Evolutionary conservation across 176 grass and related monocot species (phyloP), one percentile per base, ranked within the genome.

Genomic region (Metroxylon sagu): DNA sequence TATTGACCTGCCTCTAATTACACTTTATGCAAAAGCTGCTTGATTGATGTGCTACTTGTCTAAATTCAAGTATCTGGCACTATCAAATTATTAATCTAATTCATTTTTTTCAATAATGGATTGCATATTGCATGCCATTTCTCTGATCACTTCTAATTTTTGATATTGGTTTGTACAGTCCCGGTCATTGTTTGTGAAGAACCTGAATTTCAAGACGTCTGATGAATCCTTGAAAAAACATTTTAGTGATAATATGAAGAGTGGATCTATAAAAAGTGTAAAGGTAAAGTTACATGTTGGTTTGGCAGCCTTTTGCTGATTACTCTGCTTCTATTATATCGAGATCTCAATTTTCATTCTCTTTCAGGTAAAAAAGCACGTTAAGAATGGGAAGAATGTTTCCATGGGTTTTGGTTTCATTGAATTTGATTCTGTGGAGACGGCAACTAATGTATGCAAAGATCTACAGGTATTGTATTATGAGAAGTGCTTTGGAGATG

Each of bases 391-490:
- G 29, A 97, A 91, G 78, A 80, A 75, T 78, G 84, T 97, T 65
- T 96, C 93, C 0, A 97, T 91, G 84, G 93, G 93, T 77, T 97
- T 88, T 78, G 93, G 93, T 49, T 97, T 97, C 5, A 69, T 91
- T 52, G 93, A 97, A 76, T 91, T 97, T 73, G 93, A 97, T 60
- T 91, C 87, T 1, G 58, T 97, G 52, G 93, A 97, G 80, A 97
- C 81, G 31, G 87, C 87, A 65, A 85, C 81, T 5, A 74, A 31
- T 50, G 84, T 88, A 59, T 97, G 87, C 86, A 97, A 91, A 50
- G 93, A 91, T 77, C 74, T 91, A 52, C 93, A 88, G 84, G 93
- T 91, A 80, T 21, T 14, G 2, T 43, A 2, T 12, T 43, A 12
- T 2, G 5, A 14, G 35, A 43, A 43, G 35, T 10, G 12, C 35